phyloP scores from a whole-genome alignment of 78 protist species.

The Kipferlia bialata region DNA sequence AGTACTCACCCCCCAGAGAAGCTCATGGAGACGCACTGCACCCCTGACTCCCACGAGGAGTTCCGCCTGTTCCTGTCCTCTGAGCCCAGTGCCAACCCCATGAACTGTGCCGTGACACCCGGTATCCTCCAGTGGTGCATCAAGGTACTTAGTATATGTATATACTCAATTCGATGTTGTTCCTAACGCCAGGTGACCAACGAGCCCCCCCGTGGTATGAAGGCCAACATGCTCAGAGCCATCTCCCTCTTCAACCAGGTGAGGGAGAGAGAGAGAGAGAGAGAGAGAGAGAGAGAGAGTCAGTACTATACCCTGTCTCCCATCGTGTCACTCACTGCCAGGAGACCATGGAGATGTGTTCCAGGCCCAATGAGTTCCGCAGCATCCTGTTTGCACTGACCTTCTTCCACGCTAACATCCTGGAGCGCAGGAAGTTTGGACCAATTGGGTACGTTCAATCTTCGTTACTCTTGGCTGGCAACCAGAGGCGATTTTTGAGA shows the following conservation, averaged over 20 bases:
- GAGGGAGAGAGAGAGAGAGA: too few species aligned
- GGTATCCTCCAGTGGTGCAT: slow-evolving; percentile 53
- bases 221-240: slow-evolving; percentile 43
- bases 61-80: slow-evolving; percentile 65
- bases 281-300: too few species aligned
- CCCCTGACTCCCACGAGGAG: slow-evolving; percentile 16
- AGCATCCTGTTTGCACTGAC: slow-evolving; percentile 55
- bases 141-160: too few species aligned
- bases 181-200: too few species aligned
- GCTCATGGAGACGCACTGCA: slow-evolving; percentile 9
- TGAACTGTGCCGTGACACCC: slow-evolving; percentile 38
- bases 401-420: slow-evolving; percentile 70
- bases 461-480: too few species aligned
- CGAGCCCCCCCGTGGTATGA: slow-evolving; percentile 72
- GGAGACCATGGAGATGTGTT: slow-evolving; percentile 28
- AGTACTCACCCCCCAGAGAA: too few species aligned
- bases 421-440: slow-evolving; percentile 75
- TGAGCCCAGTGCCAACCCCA: slow-evolving; percentile 43
- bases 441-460: too few species aligned
- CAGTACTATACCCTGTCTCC: too few species aligned
- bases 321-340: too few species aligned
- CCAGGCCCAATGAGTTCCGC: slow-evolving; percentile 47
- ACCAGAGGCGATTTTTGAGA: too few species aligned
- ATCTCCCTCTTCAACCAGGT: slow-evolving; percentile 32
- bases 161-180: too few species aligned